Evolutionary conservation across 2,329 filamentous ascomycete genomes (phyloP), one percentile per base, ranked within the genome.

Genomic region (Curvularia verruculosa): DNA sequence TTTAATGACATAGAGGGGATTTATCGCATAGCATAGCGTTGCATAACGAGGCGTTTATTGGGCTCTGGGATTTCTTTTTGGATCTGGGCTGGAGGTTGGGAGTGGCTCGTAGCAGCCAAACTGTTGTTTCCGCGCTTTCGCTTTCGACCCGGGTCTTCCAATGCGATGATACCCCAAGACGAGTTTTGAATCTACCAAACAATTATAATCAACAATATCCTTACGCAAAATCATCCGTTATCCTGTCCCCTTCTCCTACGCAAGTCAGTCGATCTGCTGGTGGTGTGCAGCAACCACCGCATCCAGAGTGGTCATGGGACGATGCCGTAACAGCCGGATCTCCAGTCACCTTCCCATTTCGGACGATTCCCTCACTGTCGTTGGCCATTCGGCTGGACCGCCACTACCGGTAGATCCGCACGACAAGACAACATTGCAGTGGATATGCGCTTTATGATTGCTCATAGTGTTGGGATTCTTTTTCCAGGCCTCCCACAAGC

Each of bases 1-100:
- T 43, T 23, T 55, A 55, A 15, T 71, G 75, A 19, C 77, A 67
- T 71, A 69, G 57, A 78, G 49, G 34, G 34, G 47, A 36, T 36
- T 45, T 57, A 43, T 56, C 60, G 60, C 46, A 60, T 57, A 54
- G 60, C 58, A 66, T 61, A 59, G 54, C 60, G 68, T 73, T 40
- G 69, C 66, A 68, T 69, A 55, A 56, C 45, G 64, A 44, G 66
- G 66, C 65, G 66, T 67, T 59, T 12, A 49, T 53, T 51, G 55
- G 47, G 43, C 28, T 39, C 41, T 48, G 44, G 24, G 48, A 26
- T 19, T 50, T 49, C 45, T 7, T 18, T 61, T 26, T 39, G 47
- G 40, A 34, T 55, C 29, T 31, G 10, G 54, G 48, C 29, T 29
- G 44, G 48, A 36, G 46, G 39, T 43, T 56, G 19, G 21, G 46